These are phyloP conservation scores for Termitomyces eurrhizus DNA, from an alignment of 768 basidiomycete genomes.

Conservation along the genomic window DNA sequence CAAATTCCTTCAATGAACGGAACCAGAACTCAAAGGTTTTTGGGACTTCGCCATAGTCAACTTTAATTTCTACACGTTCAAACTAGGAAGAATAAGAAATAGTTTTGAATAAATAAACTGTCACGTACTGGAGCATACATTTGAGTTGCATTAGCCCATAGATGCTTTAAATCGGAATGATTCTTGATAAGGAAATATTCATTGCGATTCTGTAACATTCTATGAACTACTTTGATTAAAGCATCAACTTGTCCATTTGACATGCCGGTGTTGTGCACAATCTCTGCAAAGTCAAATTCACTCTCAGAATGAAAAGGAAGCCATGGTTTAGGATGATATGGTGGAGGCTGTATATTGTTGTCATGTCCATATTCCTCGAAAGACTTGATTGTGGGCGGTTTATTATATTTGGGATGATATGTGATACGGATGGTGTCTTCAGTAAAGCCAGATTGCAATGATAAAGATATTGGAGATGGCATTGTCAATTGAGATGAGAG, in stretches of 20 bases:
- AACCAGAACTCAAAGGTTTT: slow-evolving; percentile 15
- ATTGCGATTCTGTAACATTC: background rate
- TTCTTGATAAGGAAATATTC: slow-evolving; percentile 18
- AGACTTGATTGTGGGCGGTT: background rate
- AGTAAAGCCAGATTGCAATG: background rate
- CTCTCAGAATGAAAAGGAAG: slow-evolving; percentile 21
- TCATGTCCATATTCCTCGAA: slow-evolving; percentile 6
- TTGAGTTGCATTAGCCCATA: slow-evolving; percentile 17
- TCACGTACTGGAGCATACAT: background rate
- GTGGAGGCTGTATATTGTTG: background rate
- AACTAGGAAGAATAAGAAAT: slow-evolving; percentile 1
- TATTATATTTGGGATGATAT: background rate
- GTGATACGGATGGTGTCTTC: background rate
- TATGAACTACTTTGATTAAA: slow-evolving; percentile 20
- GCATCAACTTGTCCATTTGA: slow-evolving; percentile 15
- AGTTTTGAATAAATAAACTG: background rate
- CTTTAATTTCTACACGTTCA: background rate
- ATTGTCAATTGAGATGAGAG: background rate
- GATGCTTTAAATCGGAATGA: slow-evolving; percentile 14
- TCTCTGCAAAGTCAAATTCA: slow-evolving; percentile 28
- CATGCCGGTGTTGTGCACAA: slow-evolving; percentile 18
- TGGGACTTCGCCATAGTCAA: background rate
- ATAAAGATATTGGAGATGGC: background rate
- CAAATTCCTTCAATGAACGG: slow-evolving; percentile 27
- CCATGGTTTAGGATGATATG: slow-evolving; percentile 21